phyloP scores from a whole-genome alignment of 306 rosid species.

The Gynostemma pentaphyllum region DNA sequence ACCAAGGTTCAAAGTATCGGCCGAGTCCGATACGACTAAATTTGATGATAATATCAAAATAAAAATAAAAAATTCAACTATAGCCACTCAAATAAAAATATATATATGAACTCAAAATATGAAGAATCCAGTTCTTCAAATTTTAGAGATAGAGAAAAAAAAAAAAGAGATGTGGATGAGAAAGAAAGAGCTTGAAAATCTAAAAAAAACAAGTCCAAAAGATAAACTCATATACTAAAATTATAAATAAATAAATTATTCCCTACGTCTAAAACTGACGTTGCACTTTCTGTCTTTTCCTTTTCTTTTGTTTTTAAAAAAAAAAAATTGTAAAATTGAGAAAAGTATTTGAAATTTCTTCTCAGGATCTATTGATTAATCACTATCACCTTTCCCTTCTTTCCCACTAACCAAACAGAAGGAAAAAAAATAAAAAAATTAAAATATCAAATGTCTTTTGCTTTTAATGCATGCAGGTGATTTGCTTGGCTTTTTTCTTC shows the following conservation, averaged over 20 bases:
- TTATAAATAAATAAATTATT: neutral
- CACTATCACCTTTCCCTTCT: slow-evolving; percentile 36
- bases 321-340: neutral
- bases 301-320: slow-evolving; percentile 14
- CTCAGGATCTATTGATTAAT: slow-evolving; percentile 5
- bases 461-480: too few relatives aligned
- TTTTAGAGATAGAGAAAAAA: slow-evolving; percentile 15
- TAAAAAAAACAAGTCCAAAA: slow-evolving; percentile 28
- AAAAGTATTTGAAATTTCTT: neutral
- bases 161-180: slow-evolving; percentile 13
- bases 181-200: slow-evolving; percentile 34
- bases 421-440: neutral
- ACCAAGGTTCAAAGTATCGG: too few relatives aligned
- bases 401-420: slow-evolving; percentile 28
- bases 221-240: slow-evolving; percentile 19
- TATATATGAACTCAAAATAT: slow-evolving; percentile 19
- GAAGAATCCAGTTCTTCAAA: slow-evolving; percentile 5
- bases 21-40: too few relatives aligned
- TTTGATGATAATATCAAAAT: slow-evolving; percentile 32
- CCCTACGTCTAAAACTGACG: slow-evolving; percentile 84
- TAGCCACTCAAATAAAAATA: slow-evolving; percentile 55
- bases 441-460: too few relatives aligned
- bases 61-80: slow-evolving; percentile 18
- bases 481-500: too few relatives aligned
- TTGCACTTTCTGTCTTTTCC: slow-evolving; percentile 91